phyloP scores from a whole-genome alignment of 2,329 filamentous ascomycete species.

The Tolypocladium sp. region DNA sequence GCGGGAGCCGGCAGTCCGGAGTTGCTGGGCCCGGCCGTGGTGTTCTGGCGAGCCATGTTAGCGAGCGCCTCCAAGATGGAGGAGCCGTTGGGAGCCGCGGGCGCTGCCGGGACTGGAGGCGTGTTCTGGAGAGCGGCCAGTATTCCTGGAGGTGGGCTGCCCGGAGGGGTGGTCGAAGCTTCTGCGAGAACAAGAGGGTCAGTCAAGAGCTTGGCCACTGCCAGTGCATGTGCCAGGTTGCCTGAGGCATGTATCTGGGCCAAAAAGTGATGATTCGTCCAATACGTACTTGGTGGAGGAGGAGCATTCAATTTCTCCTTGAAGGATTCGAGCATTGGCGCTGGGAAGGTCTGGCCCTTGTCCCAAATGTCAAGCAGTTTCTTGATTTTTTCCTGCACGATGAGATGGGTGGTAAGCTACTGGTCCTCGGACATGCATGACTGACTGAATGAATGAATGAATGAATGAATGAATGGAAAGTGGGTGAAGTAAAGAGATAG shows the following conservation, averaged over 20 bases:
- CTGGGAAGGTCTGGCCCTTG: conserved; percentile 83
- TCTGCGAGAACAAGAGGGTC: conserved; percentile 30
- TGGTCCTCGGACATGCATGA: conserved; percentile 4
- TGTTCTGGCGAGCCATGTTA: conserved; percentile 71
- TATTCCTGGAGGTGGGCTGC: conserved; percentile 44
- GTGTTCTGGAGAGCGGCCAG: conserved; percentile 27
- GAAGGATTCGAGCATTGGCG: conserved; percentile 69
- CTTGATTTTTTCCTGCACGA: conserved; percentile 78
- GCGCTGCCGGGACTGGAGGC: conserved; percentile 26
- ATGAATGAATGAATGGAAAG: not conserved
- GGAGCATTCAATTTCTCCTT: conserved; percentile 67
- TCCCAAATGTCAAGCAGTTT: conserved; percentile 98
- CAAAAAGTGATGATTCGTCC: not conserved
- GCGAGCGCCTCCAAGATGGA: conserved; percentile 72
- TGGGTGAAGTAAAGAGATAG: not conserved
- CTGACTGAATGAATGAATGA: not conserved
- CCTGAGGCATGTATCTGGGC: not conserved
- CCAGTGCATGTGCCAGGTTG: not conserved
- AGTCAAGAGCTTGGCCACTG: not conserved
- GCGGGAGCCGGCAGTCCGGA: conserved; percentile 29
- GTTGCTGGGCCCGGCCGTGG: conserved; percentile 34
- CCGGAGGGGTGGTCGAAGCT: conserved; percentile 62
- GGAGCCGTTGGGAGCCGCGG: conserved; percentile 33
- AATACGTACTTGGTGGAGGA: conserved; percentile 53
- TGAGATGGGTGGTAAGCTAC: conserved; percentile 30